Evolutionary conservation across 2,329 filamentous ascomycete genomes (phyloP).

Genomic region (Talaromyces sp.): DNA sequence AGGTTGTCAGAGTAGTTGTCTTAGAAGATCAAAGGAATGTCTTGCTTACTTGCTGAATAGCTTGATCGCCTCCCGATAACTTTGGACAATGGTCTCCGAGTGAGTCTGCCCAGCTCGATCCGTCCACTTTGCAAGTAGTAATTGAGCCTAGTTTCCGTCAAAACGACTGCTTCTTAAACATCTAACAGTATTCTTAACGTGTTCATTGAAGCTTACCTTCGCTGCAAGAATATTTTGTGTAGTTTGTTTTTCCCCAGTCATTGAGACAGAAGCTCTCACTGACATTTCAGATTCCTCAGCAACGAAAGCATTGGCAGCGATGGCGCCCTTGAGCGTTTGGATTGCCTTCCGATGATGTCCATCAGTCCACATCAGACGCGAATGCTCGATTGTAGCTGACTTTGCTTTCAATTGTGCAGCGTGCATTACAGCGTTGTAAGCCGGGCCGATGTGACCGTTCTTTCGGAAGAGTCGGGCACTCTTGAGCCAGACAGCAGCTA

Average conservation of each 20-base stretch:
- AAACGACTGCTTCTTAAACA: slow-evolving; percentile 15
- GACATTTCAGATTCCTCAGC: slow-evolving; percentile 38
- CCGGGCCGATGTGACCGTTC: slow-evolving; percentile 67
- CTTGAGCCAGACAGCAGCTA: slow-evolving; percentile 26
- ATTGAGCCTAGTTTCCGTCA: slow-evolving; percentile 58
- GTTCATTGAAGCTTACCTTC: slow-evolving; percentile 30
- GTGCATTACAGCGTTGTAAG: slow-evolving; percentile 89
- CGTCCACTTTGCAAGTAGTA: slow-evolving; percentile 94
- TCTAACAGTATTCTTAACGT: not conserved
- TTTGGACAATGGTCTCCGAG: slow-evolving; percentile 70
- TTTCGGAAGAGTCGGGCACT: slow-evolving; percentile 21
- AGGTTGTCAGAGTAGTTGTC: slow-evolving; percentile 11
- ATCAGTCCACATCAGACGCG: slow-evolving; percentile 87
- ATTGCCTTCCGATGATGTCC: slow-evolving; percentile 94
- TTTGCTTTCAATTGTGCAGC: slow-evolving; percentile 80
- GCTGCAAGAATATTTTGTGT: slow-evolving; percentile 52
- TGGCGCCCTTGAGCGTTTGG: slow-evolving; percentile 81
- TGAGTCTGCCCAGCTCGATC: slow-evolving; percentile 93
- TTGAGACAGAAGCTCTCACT: slow-evolving; percentile 35
- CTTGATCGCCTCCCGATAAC: slow-evolving; percentile 71
- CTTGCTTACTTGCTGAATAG: slow-evolving; percentile 34
- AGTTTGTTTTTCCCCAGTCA: slow-evolving; percentile 41
- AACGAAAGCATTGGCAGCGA: slow-evolving; percentile 74
- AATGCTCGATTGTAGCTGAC: slow-evolving; percentile 90
- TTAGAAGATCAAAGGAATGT: not conserved